Base-by-base conservation (phyloP, 352 stramenopile species). In the Globisporangium solare region DNA sequence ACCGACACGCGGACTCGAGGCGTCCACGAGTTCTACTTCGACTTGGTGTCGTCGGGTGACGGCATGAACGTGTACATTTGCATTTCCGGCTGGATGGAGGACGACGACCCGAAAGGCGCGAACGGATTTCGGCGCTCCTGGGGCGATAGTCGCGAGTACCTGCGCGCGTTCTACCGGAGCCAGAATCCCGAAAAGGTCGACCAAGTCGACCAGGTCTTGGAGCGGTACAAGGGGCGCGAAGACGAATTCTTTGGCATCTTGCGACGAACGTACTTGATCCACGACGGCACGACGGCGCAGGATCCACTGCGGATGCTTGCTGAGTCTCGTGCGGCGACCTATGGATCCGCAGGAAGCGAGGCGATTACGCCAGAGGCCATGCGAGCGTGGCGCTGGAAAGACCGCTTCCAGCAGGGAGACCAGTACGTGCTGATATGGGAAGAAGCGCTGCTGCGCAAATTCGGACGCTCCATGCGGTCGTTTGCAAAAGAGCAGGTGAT, bases 61-160 rank as follows among this genome's bases (percentile, higher is more conserved):
- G 79, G 85, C 21, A 92, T 94, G 85, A 91, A 92, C 46, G 85
- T 94, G 31, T 94, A 94, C 70, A 88, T 94, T 58, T 94, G 85
- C 57, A 60, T 94, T 18, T 88, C 81, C 6, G 85, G 85, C 0
- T 94, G 85, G 85, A 63, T 94, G 17, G 85, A 94, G 47, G 72
- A 92, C 31, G 79, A 94, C 14, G 80, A 92, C 17, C 75, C 79
- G 3, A 63, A 71, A 0, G 57, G 24, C 3, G 58, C 20, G 1
- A 59, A 64, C n/a, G 78, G 81, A 2, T 93, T 92, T 32, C 80
- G 81, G 35, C 74, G 79, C 39, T 67, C 83, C 4, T 94, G 83
- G 83, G 85, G 85, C 1, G 84, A 92, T 35, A 89, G 75, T 63
- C 70, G 79, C 4, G 85, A 90, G 57, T 93, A 93, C 51, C 51